phyloP scores from a whole-genome alignment of 106 monocot species.

The Hemerocallis citrina region DNA sequence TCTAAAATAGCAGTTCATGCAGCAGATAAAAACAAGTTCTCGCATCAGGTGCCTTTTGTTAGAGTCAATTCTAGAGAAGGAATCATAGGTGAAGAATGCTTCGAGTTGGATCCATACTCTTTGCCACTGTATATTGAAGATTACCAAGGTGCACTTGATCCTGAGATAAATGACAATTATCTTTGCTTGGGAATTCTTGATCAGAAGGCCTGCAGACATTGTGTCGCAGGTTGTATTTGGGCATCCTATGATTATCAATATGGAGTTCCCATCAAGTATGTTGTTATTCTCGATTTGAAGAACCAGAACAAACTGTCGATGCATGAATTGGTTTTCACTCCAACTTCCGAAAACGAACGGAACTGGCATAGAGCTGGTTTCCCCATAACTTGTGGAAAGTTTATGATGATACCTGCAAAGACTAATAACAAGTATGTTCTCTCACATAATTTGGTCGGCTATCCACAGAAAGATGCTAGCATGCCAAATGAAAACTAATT shows the following conservation, averaged over 20 bases:
- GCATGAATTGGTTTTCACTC: slow-evolving; percentile 1
- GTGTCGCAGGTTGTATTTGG: slow-evolving; percentile 1
- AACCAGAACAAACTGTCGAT: background rate
- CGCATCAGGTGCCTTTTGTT: slow-evolving; percentile 10
- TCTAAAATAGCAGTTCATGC: background rate
- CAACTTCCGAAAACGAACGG: background rate
- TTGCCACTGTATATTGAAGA: slow-evolving; percentile 7
- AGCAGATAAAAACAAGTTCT: slow-evolving; percentile 2
- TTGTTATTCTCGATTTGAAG: background rate
- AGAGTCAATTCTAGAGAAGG: too few species aligned
- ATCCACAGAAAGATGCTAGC: too few species aligned
- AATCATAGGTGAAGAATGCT: background rate
- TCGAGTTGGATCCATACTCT: background rate
- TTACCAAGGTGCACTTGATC: background rate
- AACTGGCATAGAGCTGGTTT: slow-evolving; percentile 1
- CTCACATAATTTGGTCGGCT: slow-evolving; percentile 2
- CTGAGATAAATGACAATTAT: slow-evolving; percentile 8
- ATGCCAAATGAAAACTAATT: too few species aligned
- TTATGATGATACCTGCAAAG: background rate
- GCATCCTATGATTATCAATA: slow-evolving; percentile 3
- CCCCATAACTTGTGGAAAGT: slow-evolving; percentile 1
- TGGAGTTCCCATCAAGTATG: slow-evolving; percentile 5
- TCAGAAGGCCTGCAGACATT: background rate
- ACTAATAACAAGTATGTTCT: background rate
- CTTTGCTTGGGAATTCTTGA: slow-evolving; percentile 7